Conservation (phyloP, 163 green algal genomes). For the Prototheca wickerhamii region DNA sequence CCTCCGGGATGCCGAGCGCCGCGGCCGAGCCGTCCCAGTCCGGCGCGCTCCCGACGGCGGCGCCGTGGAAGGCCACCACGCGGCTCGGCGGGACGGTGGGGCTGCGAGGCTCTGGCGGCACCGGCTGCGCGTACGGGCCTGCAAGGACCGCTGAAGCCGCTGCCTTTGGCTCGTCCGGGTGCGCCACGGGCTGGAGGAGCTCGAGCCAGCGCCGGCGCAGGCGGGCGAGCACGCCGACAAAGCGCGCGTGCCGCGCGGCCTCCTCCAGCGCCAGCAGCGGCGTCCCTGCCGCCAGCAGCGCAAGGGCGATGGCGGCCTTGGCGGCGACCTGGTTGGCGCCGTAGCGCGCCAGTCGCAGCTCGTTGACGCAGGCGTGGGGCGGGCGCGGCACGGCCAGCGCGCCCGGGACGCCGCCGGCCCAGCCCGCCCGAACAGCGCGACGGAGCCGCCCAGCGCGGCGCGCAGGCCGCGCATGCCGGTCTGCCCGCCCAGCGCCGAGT, state of each 20-base stretch:
- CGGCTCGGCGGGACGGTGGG: not conserved
- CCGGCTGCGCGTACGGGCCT: not conserved
- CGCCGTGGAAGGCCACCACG: not conserved
- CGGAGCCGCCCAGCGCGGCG: constrained; percentile 18
- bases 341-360: not conserved
- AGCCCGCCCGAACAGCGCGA: constrained; percentile 6
- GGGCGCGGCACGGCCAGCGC: constrained; percentile 20
- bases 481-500: not conserved
- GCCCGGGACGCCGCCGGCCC: constrained; percentile 22
- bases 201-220: not conserved
- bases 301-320: not conserved
- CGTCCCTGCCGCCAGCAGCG: not conserved
- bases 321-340: not conserved
- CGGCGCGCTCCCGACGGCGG: not conserved
- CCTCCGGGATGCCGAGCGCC: not conserved
- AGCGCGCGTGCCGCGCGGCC: not conserved
- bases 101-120: not conserved
- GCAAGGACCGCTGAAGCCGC: not conserved
- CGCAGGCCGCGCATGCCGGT: constrained; percentile 25
- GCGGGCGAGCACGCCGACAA: not conserved
- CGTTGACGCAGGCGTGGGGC: not conserved
- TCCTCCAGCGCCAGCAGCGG: not conserved
- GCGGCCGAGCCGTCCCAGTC: not conserved
- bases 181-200: not conserved
- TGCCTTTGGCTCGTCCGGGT: not conserved